Evolutionary conservation across 2,329 filamentous ascomycete genomes (phyloP).

Genomic region (Fonsecaea monophora): DNA sequence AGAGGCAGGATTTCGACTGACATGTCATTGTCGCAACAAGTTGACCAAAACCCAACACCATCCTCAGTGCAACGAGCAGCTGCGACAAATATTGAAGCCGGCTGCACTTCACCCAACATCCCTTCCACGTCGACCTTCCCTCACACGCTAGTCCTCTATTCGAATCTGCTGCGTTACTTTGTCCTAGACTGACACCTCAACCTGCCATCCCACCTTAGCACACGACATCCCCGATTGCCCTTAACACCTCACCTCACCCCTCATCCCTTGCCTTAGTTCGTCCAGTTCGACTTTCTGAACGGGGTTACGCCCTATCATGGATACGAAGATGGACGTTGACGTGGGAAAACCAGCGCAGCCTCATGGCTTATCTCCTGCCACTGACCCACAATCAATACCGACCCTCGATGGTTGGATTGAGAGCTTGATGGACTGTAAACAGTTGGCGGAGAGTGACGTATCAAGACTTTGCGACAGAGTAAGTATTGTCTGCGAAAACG

Average conservation of each 20-base stretch:
- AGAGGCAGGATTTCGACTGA: constrained; percentile 8
- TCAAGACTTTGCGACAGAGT: constrained; percentile 98
- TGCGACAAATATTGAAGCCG: constrained; percentile 2
- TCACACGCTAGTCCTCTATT: constrained; percentile 1
- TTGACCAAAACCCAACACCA: constrained; percentile 23
- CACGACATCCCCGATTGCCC: constrained; percentile 32
- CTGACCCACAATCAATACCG: constrained; percentile 87
- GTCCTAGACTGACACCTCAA: constrained; percentile 28
- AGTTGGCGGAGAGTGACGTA: constrained; percentile 91
- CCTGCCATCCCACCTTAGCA: constrained; percentile 24
- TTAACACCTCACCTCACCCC: constrained; percentile 37
- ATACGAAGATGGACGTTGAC: constrained; percentile 97
- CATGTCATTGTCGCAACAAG: constrained; percentile 25
- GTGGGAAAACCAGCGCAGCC: constrained; percentile 83
- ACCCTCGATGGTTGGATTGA: constrained; percentile 99
- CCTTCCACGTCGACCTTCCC: constrained; percentile 3
- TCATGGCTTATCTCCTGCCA: constrained; percentile 74
- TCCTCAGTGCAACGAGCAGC: neutral
- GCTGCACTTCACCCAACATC: neutral
- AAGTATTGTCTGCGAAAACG: constrained; percentile 46
- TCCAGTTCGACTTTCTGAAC: constrained; percentile 3
- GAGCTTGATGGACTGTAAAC: constrained; percentile 97
- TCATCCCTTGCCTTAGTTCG: constrained; percentile 36
- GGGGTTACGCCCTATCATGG: constrained; percentile 64
- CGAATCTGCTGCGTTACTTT: neutral